Base-by-base conservation (phyloP, 2,329 filamentous ascomycete genomes). In the Sporothrix variecibatus region DNA sequence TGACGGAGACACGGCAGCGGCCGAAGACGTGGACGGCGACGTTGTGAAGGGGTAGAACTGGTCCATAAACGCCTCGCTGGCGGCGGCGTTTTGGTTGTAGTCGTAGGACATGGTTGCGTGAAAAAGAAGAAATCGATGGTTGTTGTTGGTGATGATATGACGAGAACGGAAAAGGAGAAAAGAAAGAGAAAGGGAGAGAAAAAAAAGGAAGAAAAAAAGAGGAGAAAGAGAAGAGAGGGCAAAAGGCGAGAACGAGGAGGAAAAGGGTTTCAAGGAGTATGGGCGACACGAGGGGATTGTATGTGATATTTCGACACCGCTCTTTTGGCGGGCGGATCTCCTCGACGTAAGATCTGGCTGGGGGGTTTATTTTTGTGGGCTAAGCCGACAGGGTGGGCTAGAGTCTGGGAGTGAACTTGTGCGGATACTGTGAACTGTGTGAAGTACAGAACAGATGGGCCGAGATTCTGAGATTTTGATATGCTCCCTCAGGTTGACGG, bases 1-100 rank as follows among this genome's bases (percentile, higher is more conserved):
- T 77, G 83, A 77, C 62, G 75, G 71, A 12, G 73, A 70, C 4
- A 74, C 58, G 20, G 72, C 46, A 28, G 60, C 74, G 26, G 80
- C 77, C 74, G 82, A 82, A 76, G 81, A 82, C 23, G 71, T 72
- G 26, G 76, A 58, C 11, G 75, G 72, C 62, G 76, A 77, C 12
- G 75, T 72, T 78, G 81, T 84, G 84, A 84, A 85, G 82, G 80
- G 75, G 75, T 84, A 85, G 77, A 85, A 86, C 80, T 91, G 84
- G 80, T 91, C 89, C 80, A 91, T 81, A 80, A 91, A 86, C 81
- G 85, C 87, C 82, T 85, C 86, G 82, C 85, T 85, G 81, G 85
- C 84, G 81, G 84, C 80, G 82, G 62, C 62, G 71, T 70, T 72
- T 53, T 56, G 74, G 73, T 71, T 76, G 71, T 73, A 74, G 53